Base-by-base conservation (phyloP, 495 filamentous ascomycete species). In the Xylaria scruposa region DNA sequence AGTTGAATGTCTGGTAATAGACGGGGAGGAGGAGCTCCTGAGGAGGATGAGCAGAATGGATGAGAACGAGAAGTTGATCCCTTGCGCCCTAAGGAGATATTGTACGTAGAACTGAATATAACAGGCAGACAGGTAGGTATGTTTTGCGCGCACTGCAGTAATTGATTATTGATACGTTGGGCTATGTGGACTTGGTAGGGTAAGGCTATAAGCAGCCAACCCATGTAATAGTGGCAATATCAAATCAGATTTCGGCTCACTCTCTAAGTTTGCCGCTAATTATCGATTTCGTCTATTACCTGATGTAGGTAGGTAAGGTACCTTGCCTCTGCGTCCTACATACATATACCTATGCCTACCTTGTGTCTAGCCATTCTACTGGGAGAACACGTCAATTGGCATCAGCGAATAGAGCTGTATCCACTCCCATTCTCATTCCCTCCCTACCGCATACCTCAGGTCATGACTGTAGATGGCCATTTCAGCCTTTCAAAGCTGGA, bases 221-320 rank as follows among this genome's bases (percentile, higher is more conserved):
- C 47, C 64, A 56, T 61, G 54, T 61, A 60, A 61, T 60, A 29
- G 54, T 54, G 40, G 44, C 58, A 61, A 70, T 70, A 54, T 70
- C 68, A 70, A 70, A 70, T 70, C 68, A 70, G 59, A 44, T 64
- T 70, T 33, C 33, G 42, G 68, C 68, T 60, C 33, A 4, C 31
- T 38, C 58, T 38, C 29, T 38, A 60, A 60, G 58, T 38, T 56
- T 60, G 58, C 58, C 58, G 33, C 58, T 60, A 60, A 19, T 38
- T 26, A 36, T 21, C 29, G 26, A 53, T 51, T 53, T 38, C 10
- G 51, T 66, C 9, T 53, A 51, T 65, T 65, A 51, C 63, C 63
- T 54, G 33, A 31, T 67, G 38, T 63, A 63, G 60, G n/a, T 63
- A 36, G 4, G 33, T 36, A 36, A 31, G 4, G 33, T 36, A 63